Percentiles rank a stretch among this genome's conserved stretches.
Conservation (phyloP, 2,329 filamentous ascomycete species). For the Fusarium sp. region DNA sequence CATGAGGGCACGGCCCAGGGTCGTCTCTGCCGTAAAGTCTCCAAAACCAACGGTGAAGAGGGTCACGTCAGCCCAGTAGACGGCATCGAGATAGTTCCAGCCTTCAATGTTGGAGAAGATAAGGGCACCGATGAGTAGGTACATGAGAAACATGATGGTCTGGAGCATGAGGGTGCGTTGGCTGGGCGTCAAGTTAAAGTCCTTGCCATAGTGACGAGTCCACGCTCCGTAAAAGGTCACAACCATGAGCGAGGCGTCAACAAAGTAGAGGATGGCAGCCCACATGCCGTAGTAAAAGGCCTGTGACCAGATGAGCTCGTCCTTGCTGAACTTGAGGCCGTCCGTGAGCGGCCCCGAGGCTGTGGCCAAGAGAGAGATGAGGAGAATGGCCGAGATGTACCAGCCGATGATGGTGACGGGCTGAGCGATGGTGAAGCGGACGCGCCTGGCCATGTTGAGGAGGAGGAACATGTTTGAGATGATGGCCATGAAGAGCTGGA, state of each 20-base stretch:
- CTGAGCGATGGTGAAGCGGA: constrained; percentile 82
- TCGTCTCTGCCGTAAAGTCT: constrained; percentile 58
- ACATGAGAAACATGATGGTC: constrained; percentile 84
- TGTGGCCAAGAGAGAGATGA: constrained; percentile 71
- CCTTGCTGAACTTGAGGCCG: constrained; percentile 48
- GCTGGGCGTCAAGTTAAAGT: constrained; percentile 78
- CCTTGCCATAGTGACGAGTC: constrained; percentile 72
- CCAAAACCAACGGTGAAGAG: constrained; percentile 71
- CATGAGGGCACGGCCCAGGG: constrained; percentile 72
- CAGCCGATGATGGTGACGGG: constrained; percentile 85
- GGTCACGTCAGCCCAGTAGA: constrained; percentile 81
- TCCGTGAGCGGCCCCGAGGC: constrained; percentile 63
- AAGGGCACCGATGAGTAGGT: constrained; percentile 78
- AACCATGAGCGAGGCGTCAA: constrained; percentile 77
- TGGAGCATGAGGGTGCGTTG: constrained; percentile 91
- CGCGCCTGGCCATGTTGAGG: constrained; percentile 81
- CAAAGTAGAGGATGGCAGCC: constrained; percentile 78
- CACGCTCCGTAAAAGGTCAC: constrained; percentile 82
- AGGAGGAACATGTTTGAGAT: constrained; percentile 82
- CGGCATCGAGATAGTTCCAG: constrained; percentile 78
- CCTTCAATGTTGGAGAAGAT: constrained; percentile 76
- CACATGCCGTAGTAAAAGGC: constrained; percentile 88
- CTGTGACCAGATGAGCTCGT: constrained; percentile 72
- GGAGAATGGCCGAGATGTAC: constrained; percentile 70
- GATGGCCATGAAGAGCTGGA: constrained; percentile 78